Evolutionary conservation across 768 basidiomycete genomes (phyloP), one percentile per base, ranked within the genome.

Genomic region (Lentinula raphanica): DNA sequence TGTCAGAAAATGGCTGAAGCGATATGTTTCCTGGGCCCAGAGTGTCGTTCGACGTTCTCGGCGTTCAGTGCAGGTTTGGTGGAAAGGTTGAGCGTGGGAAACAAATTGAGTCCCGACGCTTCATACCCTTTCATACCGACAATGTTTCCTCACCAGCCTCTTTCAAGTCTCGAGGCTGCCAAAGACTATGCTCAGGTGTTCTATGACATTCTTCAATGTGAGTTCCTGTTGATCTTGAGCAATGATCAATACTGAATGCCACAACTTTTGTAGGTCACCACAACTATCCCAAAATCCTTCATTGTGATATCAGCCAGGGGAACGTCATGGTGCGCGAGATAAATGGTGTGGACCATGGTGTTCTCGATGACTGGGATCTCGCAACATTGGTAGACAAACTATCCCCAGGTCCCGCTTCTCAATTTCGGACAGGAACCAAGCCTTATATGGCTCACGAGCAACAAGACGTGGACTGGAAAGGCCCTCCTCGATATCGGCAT

Each of bases 291-390:
- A 6, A 27, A 36, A 31, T 54, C 5, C 51, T 54, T 39, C 51
- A 54, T 54, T 36, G 51, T 9, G 51, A 54, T 19, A 36, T 54
- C 51, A 54, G 51, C 38, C 36, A 23, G 3, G 51, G 25, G 29
- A 54, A 54, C 25, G 39, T 54, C 17, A 54, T 54, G 51, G 23
- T 54, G 21, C 31, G 51, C 17, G 17, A 7, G 13, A 38, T 17
- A 2, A 36, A 38, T n/a, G 32, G 23, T 3, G 39, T 27, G 19
- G 21, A 38, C 17, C 25, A 54, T 32, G 51, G 51, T 7, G 51
- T 54, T 12, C 39, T 54, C 35, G 39, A 54, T 13, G 51, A 54
- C 11, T 54, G 31, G n/a, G 51, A 54, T 23, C 51, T 54, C 15
- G n/a, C 51, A 1, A 17, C 19, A 1, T 28, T 12, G 17, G 3